Conservation (phyloP, 306 rosid species). For the Trichosanthes cucumerina region DNA sequence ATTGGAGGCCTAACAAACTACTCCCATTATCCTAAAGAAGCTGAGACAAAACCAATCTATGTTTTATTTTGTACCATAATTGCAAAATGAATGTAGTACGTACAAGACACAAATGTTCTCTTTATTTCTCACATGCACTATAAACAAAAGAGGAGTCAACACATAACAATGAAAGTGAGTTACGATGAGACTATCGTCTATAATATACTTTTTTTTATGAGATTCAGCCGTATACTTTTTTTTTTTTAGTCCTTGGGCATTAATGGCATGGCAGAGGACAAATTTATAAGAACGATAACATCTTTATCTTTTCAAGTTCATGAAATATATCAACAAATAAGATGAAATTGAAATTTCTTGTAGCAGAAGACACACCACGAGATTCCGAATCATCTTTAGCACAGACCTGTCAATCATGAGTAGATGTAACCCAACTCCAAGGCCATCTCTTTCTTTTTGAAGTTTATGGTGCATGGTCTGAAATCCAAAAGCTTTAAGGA, state of each 20-base stretch:
- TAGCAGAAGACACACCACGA: background rate
- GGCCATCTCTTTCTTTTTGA: conserved; percentile 37
- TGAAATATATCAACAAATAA: background rate
- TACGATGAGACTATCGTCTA: background rate
- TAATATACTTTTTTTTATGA: background rate
- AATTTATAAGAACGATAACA: background rate
- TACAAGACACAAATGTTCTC: background rate
- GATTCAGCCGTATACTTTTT: no score
- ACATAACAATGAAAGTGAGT: background rate
- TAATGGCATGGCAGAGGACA: background rate
- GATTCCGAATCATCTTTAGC: background rate
- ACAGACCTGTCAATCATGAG: conserved; percentile 82
- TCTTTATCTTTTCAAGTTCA: background rate
- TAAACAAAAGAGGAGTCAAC: background rate
- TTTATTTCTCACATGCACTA: background rate
- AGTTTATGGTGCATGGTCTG: conserved; percentile 62
- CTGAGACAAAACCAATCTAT: background rate
- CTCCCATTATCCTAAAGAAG: background rate
- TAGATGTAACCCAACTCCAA: conserved; percentile 38
- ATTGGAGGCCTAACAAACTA: no score
- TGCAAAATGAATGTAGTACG: background rate
- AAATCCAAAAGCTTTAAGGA: conserved; percentile 3
- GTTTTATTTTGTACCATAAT: background rate
- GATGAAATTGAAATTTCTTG: background rate
- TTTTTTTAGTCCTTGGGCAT: background rate